These are phyloP conservation scores for Bifiguratus adelaidae DNA, from an alignment of 192 early-diverging fungal genomes.

Conservation along the genomic window DNA sequence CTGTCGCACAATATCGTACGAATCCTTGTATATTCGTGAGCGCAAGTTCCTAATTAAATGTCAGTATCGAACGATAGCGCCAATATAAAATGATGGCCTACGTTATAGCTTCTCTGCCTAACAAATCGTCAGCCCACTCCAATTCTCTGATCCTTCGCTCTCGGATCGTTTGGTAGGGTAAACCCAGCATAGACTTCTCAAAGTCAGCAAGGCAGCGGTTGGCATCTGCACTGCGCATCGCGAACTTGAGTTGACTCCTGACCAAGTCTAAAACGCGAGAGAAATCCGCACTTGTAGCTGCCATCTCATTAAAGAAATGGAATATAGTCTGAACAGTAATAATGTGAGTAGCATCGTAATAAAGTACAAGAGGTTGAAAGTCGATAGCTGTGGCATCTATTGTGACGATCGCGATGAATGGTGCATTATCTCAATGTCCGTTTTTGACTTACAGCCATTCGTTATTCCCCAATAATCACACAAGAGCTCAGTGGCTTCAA, in stretches of 20 bases:
- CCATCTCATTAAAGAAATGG: slow-evolving; percentile 55
- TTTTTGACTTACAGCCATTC: slow-evolving; percentile 41
- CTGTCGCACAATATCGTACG: slow-evolving; percentile 59
- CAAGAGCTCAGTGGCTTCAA: slow-evolving; percentile 57
- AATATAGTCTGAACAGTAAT: slow-evolving; percentile 43
- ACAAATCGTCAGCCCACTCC: slow-evolving; percentile 53
- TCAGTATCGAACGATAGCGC: background rate
- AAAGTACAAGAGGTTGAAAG: slow-evolving; percentile 52
- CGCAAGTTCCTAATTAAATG: slow-evolving; percentile 56
- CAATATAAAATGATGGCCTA: slow-evolving; percentile 15
- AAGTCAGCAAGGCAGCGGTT: slow-evolving; percentile 31
- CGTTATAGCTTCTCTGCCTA: slow-evolving; percentile 48
- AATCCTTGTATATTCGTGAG: slow-evolving; percentile 48
- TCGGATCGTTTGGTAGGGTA: slow-evolving; percentile 45
- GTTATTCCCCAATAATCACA: slow-evolving; percentile 59
- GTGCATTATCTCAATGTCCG: slow-evolving; percentile 5
- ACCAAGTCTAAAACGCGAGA: slow-evolving; percentile 44
- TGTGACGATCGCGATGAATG: background rate
- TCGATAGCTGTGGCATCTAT: slow-evolving; percentile 19
- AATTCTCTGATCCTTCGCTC: slow-evolving; percentile 57
- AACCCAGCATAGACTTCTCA: slow-evolving; percentile 45
- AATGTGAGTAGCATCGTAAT: slow-evolving; percentile 43
- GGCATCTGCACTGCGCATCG: slow-evolving; percentile 15
- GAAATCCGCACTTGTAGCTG: slow-evolving; percentile 35
- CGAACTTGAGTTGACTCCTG: slow-evolving; percentile 47